Evolutionary conservation across 164 flowering plant species (phyloP), one percentile per base, ranked within the genome.

Genomic region (Magnolia officinalis): DNA sequence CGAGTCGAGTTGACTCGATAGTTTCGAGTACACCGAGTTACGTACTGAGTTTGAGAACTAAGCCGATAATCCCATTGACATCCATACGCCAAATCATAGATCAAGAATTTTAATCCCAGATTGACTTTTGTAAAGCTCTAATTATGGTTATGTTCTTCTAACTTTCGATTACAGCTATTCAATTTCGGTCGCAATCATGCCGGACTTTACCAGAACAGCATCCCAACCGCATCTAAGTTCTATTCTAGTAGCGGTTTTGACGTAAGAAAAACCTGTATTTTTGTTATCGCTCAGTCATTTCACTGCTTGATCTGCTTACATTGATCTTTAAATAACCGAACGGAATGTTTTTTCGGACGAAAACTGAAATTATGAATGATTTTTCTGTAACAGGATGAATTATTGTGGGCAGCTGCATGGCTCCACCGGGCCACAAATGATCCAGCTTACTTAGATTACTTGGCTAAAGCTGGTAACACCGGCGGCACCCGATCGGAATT

Each of bases 371-470:
- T 37, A 1, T 9, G 23, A 45, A 31, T 50, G 63, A 5, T 37
- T 37, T 24, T 37, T 37, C 45, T 95, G 82, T 80, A 66, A 55
- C 74, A 95, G 99, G 99, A 95, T 76, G 98, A 95, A 80, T 82
- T 95, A 81, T 80, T 95, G 10, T 93, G 99, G 99, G 92, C 97
- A 20, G 90, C 91, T 8, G 85, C 87, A 66, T 90, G 91, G 91
- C 87, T 90, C 49, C 52, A 81, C 49, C 82, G 83, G 10, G 89
- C 89, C 1, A 88, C 89, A 2, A n/a, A 50, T 0, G 82, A 83
- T 0, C 10, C 68, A 52, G 5, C 50, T 2, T 88, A 86, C 78
- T 58, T 79, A 20, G 74, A 82, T 73, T 83, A 26, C 73, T 70
- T 87, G 0, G 49, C 8, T 1, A 55, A 2, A 1, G 1, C 81